A percentile compares a stretch with the other conserved stretches of the same genome.
Conservation (phyloP, 2,329 filamentous ascomycete species). For the Mycosphaerella sp. region DNA sequence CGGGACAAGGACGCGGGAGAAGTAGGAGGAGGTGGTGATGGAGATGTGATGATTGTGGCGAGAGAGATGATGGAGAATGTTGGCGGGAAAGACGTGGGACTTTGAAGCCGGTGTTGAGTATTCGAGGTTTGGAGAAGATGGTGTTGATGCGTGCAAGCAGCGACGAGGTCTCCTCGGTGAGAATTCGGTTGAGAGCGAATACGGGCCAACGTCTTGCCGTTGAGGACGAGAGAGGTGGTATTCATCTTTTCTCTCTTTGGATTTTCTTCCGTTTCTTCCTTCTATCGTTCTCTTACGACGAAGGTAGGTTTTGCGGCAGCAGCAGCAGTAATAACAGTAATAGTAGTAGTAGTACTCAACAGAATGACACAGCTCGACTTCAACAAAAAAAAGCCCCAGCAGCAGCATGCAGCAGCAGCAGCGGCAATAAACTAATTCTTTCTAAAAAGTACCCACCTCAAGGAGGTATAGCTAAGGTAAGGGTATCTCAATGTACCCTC, state of each 20-base stretch:
- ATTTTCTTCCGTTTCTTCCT: neutral
- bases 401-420: too few species aligned
- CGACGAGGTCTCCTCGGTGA: conserved; percentile 1
- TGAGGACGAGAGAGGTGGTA: conserved; percentile 27
- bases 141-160: neutral
- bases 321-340: too few species aligned
- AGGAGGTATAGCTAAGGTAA: too few species aligned
- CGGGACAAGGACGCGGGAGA: conserved; percentile 2
- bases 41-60: neutral
- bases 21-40: neutral
- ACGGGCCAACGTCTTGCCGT: conserved; percentile 24
- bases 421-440: too few species aligned
- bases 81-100: neutral
- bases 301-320: too few species aligned
- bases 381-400: too few species aligned
- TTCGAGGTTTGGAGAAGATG: neutral
- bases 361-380: too few species aligned
- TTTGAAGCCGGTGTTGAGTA: neutral
- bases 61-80: neutral
- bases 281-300: neutral
- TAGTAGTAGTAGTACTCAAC: too few species aligned
- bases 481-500: too few species aligned
- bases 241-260: conserved; percentile 20
- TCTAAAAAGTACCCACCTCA: too few species aligned
- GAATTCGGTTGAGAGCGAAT: conserved; percentile 16